phyloP scores from a whole-genome alignment of 305 asterid genomes.

The Solanum aculeatissimum region DNA sequence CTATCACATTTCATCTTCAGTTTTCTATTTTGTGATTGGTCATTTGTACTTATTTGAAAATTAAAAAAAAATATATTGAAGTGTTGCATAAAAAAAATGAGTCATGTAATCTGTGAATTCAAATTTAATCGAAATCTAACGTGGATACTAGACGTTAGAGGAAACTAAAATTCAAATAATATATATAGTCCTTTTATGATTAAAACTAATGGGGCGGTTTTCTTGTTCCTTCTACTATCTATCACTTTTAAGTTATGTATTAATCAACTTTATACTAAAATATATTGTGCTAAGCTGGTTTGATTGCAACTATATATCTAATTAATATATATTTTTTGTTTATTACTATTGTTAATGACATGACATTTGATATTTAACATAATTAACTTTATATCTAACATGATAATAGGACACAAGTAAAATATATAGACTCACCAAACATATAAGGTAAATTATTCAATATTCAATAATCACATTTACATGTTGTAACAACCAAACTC shows the following conservation, averaged over 20 bases:
- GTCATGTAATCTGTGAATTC: too few species aligned
- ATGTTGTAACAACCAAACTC: too few species aligned
- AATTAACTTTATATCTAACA: not conserved
- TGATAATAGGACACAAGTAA: not conserved
- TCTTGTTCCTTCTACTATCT: not conserved
- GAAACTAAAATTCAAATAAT: not conserved
- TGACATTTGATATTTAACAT: not conserved
- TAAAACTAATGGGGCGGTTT: not conserved
- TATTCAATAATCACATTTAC: too few species aligned
- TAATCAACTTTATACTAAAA: not conserved
- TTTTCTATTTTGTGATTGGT: not conserved
- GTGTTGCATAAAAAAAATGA: too few species aligned
- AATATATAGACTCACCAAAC: not conserved
- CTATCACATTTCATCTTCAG: not conserved
- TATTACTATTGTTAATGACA: not conserved
- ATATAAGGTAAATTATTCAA: too few species aligned
- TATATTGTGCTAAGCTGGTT: not conserved
- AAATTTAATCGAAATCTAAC: too few species aligned
- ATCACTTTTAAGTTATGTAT: not conserved
- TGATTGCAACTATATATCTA: not conserved
- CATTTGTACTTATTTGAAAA: too few species aligned
- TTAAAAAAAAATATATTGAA: too few species aligned
- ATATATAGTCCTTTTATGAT: not conserved
- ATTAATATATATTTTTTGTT: not conserved
- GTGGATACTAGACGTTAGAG: too few species aligned